A percentile compares a stretch with the other conserved stretches of the same genome.
These are phyloP conservation scores for Lipomyces oligophaga DNA, from an alignment of 805 yeast genomes.

Conservation along the genomic window DNA sequence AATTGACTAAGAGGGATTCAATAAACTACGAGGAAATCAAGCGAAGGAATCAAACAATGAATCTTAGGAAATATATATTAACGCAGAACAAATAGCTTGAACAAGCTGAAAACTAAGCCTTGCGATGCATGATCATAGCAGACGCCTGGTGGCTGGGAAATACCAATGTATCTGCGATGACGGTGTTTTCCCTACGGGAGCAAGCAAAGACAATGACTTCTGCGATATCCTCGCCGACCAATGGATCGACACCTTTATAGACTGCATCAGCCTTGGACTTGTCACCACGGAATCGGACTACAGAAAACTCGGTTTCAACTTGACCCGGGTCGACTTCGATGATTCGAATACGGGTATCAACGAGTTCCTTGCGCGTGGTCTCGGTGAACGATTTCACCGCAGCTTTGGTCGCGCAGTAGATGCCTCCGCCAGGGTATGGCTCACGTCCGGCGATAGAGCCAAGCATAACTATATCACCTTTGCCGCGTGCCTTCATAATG, in stretches of 20 bases:
- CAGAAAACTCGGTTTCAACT: conserved; percentile 73
- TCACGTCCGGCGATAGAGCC: conserved; percentile 72
- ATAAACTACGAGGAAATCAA: no score
- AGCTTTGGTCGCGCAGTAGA: conserved; percentile 67
- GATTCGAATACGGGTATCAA: conserved; percentile 63
- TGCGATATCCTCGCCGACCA: conserved; percentile 69
- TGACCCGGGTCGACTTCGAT: conserved; percentile 76
- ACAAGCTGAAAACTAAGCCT: no score
- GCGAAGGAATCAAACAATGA: no score
- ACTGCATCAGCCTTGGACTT: conserved; percentile 56
- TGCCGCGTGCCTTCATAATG: conserved; percentile 63
- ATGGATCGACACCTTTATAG: conserved; percentile 64
- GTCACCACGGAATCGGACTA: conserved; percentile 51
- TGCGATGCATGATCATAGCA: conserved; percentile 29
- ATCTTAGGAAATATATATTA: no score
- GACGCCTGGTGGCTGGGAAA: conserved; percentile 70
- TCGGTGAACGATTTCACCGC: conserved; percentile 56
- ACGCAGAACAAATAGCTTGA: no score
- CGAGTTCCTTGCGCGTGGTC: conserved; percentile 66
- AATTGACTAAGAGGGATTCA: no score
- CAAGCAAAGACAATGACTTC: conserved; percentile 65
- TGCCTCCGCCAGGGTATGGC: conserved; percentile 64
- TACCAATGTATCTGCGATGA: conserved; percentile 74
- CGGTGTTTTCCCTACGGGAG: conserved; percentile 66
- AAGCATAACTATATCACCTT: conserved; percentile 57